Base-by-base conservation (phyloP, 768 basidiomycete genomes). In the Tricholoma hemisulphureum region DNA sequence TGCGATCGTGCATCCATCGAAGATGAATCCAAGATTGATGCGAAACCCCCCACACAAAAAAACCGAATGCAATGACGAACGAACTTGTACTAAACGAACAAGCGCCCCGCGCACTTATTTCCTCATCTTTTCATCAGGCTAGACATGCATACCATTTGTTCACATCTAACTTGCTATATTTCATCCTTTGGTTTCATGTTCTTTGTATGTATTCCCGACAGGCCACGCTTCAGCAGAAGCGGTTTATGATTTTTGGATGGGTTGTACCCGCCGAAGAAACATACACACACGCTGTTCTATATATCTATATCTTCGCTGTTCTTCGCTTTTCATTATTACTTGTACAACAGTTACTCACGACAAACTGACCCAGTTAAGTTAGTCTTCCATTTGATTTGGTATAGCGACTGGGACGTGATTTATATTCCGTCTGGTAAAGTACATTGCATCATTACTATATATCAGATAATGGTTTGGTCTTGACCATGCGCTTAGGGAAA, bases 361-460 rank as follows among this genome's bases (percentile, higher is more conserved):
- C 32, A 14, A 32, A 9, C 32, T 5, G 32, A 32, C 32, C 32
- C 8, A 32, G 32, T 32, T 8, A 14, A 32, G 9, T 2, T 8
- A 9, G 32, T 9, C 32, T 9, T 6, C 32, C 24, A 48, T 48
- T n/a, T n/a, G n/a, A n/a, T n/a, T n/a, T n/a, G n/a, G n/a, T n/a
- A n/a, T n/a, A n/a, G n/a, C n/a, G n/a, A n/a, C n/a, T n/a, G n/a
- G n/a, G n/a, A n/a, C 46, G 28, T 48, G 13, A 7, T 20, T n/a
- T n/a, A n/a, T 41, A 54, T 23, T 21, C 39, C 14, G 23, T 14
- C 16, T 20, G 57, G 62, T 67, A 66, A 64, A 65, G 53, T 68
- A 69, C 63, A 64, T 59, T 68, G 69, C 67, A 70, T 61, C 49
- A 67, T 63, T 68, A 69, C 58, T 63, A 62, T 63, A 63, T 67